These are phyloP conservation scores for Juncus inflexus DNA, from an alignment of 176 grass and related monocot genomes.

Conservation along the genomic window DNA sequence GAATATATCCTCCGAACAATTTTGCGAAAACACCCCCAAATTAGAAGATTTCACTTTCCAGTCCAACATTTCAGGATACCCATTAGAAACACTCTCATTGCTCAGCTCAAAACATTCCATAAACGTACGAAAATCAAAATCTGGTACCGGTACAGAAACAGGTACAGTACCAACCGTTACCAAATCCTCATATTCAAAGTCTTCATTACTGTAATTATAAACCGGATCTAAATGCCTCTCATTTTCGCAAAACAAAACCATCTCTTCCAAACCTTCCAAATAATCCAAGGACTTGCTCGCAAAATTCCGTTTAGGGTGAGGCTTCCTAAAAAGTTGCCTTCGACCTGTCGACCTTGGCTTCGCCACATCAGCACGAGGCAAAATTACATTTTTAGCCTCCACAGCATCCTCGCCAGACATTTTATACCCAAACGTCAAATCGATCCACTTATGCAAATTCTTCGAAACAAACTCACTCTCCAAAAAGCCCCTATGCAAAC, in stretches of 20 bases:
- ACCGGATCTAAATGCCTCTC: conserved; percentile 53
- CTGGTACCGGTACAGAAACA: conserved; percentile 28
- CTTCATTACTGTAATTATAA: conserved; percentile 48
- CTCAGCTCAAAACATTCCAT: conserved; percentile 79
- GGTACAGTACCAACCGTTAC: conserved; percentile 18
- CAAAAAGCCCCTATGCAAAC: conserved; percentile 72
- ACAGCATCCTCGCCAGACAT: conserved; percentile 76
- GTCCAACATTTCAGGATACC: conserved; percentile 69
- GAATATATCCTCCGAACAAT: conserved; percentile 67
- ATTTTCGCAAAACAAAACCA: conserved; percentile 64
- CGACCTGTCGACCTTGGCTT: conserved; percentile 75
- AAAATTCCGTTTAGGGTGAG: conserved; percentile 70
- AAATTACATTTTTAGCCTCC: conserved; percentile 92
- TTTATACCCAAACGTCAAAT: conserved; percentile 98
- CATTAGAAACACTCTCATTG: conserved; percentile 44
- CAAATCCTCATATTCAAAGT: conserved; percentile 28
- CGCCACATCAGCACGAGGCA: conserved; percentile 71
- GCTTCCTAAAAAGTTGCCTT: conserved; percentile 64
- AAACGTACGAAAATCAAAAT: conserved; percentile 61
- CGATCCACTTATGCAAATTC: conserved; percentile 93
- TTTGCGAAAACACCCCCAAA: conserved; percentile 39
- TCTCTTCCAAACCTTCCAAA: conserved; percentile 71
- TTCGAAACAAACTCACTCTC: conserved; percentile 82
- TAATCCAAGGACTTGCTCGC: conserved; percentile 26
- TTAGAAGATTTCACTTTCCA: conserved; percentile 55